Base-by-base conservation (phyloP, 441 rosid species). In the Gossypium aridum region DNA sequence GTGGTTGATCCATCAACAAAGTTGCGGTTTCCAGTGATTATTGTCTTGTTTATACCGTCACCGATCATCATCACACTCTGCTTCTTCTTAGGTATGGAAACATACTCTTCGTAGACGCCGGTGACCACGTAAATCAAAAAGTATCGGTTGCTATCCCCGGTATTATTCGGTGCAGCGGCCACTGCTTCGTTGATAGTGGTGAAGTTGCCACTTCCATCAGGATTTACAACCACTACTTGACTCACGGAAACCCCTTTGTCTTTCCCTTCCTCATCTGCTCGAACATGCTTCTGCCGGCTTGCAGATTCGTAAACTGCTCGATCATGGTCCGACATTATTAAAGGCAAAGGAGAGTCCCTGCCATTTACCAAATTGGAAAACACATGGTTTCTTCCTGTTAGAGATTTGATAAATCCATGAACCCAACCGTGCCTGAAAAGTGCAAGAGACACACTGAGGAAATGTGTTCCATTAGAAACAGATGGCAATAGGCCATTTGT, bases 41-140 rank as follows among this genome's bases (percentile, higher is more conserved):
- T 47, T 0, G 92, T 85, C 71, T 54, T 80, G 72, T 85, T 83
- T 25, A 86, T 86, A 0, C 90, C 90, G 63, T 77, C 87, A 13
- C 91, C 90, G 0, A 86, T 23, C 47, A 86, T 72, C 90, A 88
- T 85, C 45, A 88, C 51, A 51, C 83, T 79, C 26, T 77, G 72
- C 79, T 81, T 86, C 47, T 75, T 62, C 84, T 77, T 82, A 43
- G 80, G 82, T 71, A 86, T 78, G 53, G 85, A 80, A 55, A 90
- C 80, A 43, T 86, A 84, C 73, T 90, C 91, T 64, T 73, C 83
- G 31, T 88, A 88, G 3, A 85, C 78, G 4, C 95, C 95, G 8
- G 85, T 76, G 34, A 59, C 79, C 57, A 88, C 87, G 62, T 82
- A 85, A 14, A 90, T 90, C 72, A 87, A 71, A 57, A 79, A 87